Evolutionary conservation across 257 asterid species (phyloP), one percentile per base, ranked within the genome.

Genomic region (Mitragyna speciosa): DNA sequence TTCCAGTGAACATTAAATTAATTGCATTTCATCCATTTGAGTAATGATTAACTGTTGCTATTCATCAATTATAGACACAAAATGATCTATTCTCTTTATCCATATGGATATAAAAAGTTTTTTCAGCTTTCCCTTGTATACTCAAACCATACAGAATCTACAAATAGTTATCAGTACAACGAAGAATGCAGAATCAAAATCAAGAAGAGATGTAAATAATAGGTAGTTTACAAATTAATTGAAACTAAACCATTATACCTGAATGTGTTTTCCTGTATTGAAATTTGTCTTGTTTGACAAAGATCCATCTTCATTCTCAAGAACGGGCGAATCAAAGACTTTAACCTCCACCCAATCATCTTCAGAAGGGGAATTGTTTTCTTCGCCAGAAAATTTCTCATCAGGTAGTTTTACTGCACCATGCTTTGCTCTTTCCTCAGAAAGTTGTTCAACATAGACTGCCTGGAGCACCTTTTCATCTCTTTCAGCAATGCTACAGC

Each of bases 331-430:
- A n/a, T 70, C 94, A 41, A 89, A 84, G 56, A 74, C 89, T 86
- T 84, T 89, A 82, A 96, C 86, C 70, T 88, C 92, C 65, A 96
- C 90, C 99, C 99, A 94, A 39, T 88, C 99, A 78, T 92, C 97
- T 82, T 96, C 99, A 83, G 89, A 85, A 52, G 81, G 71, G 79
- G 36, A 87, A 88, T 26, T 47, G 76, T 49, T 83, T 52, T 84
- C 90, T 79, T 84, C 93, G 79, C 49, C 81, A 58, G 90, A 9
- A 65, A 65, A 80, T 76, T 75, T 83, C 76, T 88, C 96, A 59
- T 84, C 85, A 65, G 84, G 64, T 48, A 75, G 17, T 48, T 85
- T 87, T 72, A 79, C 81, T 48, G 72, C 79, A 84, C 74, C 51
- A 77, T 73, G 76, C 76, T 75, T 87, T 72, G 76, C 75, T 77